These are phyloP conservation scores for Plasmodium chabaudi DNA, from an alignment of 169 alveolate species.

Conservation along the genomic window DNA sequence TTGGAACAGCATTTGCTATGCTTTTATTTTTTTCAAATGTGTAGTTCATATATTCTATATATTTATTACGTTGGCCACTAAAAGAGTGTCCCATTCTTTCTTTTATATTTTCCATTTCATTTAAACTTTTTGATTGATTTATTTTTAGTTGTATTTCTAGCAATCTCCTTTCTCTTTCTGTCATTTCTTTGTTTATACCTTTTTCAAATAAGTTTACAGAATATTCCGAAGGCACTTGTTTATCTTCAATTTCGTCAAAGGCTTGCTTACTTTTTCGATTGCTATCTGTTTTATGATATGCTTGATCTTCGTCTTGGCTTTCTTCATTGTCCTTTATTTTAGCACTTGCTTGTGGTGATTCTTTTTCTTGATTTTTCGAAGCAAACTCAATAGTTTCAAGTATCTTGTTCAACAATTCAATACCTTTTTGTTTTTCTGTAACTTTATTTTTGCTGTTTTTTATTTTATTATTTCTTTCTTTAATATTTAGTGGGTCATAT, in stretches of 20 bases:
- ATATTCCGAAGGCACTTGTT: background rate
- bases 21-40: slow-evolving; percentile 29
- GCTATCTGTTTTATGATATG: background rate
- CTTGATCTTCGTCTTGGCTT: background rate
- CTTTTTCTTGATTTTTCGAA: background rate
- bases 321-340: background rate
- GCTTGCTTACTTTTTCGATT: too few relatives aligned
- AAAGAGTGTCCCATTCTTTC: slow-evolving; percentile 14
- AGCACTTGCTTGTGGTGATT: background rate
- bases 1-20: slow-evolving; percentile 16
- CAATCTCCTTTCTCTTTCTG: slow-evolving; percentile 34
- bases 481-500: background rate
- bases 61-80: slow-evolving; percentile 56
- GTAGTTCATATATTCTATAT: slow-evolving; percentile 19
- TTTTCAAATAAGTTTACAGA: background rate
- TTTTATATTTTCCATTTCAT: slow-evolving; percentile 25
- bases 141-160: slow-evolving; percentile 39
- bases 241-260: background rate
- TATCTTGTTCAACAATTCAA: slow-evolving; percentile 34
- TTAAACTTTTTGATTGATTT: slow-evolving; percentile 46
- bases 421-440: slow-evolving; percentile 63
- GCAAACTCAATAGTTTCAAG: slow-evolving; percentile 25
- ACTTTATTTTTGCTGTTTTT: slow-evolving; percentile 13
- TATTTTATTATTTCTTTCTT: background rate
- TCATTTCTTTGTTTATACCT: slow-evolving; percentile 20